These are phyloP conservation scores for Lithocarpus polystachyus DNA, from an alignment of 306 rosid species.

Conservation along the genomic window DNA sequence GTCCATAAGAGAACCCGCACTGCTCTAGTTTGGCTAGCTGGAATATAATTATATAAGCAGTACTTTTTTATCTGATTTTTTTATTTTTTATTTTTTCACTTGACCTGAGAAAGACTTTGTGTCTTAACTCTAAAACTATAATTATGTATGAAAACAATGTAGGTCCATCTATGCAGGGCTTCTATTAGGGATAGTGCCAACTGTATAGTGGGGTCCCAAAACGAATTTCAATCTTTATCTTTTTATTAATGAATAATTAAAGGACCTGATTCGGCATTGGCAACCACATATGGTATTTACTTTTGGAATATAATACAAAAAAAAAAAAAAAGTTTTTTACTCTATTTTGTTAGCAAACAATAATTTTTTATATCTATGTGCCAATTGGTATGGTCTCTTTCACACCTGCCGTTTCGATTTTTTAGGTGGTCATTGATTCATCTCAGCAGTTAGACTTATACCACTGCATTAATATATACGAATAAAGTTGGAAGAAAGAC, in stretches of 20 bases:
- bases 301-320: background rate
- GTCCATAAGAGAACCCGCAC: background rate
- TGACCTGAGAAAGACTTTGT: background rate
- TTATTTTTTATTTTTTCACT: too few species aligned
- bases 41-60: background rate
- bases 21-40: background rate
- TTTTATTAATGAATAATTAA: constrained; percentile 5
- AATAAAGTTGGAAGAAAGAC: too few species aligned
- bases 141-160: too few species aligned
- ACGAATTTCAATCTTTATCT: background rate
- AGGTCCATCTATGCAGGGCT: background rate
- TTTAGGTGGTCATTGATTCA: background rate
- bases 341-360: background rate
- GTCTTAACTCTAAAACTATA: background rate
- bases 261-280: constrained; percentile 20
- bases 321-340: background rate
- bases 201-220: background rate
- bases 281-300: background rate
- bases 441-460: background rate
- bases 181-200: background rate
- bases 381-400: background rate
- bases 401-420: background rate
- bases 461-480: too few species aligned
- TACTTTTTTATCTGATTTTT: background rate
- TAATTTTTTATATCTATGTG: background rate